Conservation (phyloP, 768 basidiomycete species). For the Russula compacta region DNA sequence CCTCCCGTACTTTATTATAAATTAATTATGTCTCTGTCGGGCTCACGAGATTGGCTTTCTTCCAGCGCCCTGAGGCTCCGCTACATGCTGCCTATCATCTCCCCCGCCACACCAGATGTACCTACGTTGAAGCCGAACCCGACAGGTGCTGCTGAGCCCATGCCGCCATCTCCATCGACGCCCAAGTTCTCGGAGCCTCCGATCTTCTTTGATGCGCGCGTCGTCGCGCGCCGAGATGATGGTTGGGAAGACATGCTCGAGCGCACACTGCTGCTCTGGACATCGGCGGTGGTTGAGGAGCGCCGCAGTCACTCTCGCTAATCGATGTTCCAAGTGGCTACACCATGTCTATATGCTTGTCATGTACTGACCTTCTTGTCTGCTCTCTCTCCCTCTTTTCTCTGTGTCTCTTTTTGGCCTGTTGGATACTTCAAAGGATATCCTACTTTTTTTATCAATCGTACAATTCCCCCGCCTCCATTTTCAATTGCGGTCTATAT, state of each 20-base stretch:
- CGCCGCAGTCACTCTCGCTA: conserved; percentile 26
- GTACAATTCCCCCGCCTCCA: too few relatives aligned
- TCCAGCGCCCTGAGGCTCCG: conserved; percentile 71
- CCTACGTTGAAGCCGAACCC: conserved; percentile 23
- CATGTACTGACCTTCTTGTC: neutral
- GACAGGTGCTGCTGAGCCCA: neutral
- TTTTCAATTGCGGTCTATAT: neutral
- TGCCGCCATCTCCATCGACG: conserved; percentile 25
- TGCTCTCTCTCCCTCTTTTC: neutral
- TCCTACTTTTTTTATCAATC: neutral
- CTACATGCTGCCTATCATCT: conserved; percentile 62
- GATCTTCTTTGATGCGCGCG: conserved; percentile 60
- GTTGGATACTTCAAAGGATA: neutral
- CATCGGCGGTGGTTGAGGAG: conserved; percentile 60
- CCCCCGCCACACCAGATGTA: conserved; percentile 36
- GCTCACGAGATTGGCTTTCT: neutral
- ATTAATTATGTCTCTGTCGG: too few relatives aligned
- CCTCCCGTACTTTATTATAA: too few relatives aligned
- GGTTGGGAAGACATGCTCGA: conserved; percentile 83
- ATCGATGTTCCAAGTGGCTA: neutral
- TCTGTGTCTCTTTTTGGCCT: neutral
- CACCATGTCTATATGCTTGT: neutral
- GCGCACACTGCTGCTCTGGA: conserved; percentile 53
- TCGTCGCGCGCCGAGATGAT: conserved; percentile 61
- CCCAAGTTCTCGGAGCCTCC: conserved; percentile 35